Base-by-base conservation (phyloP, 768 basidiomycete genomes). In the Trametopsis cervina region DNA sequence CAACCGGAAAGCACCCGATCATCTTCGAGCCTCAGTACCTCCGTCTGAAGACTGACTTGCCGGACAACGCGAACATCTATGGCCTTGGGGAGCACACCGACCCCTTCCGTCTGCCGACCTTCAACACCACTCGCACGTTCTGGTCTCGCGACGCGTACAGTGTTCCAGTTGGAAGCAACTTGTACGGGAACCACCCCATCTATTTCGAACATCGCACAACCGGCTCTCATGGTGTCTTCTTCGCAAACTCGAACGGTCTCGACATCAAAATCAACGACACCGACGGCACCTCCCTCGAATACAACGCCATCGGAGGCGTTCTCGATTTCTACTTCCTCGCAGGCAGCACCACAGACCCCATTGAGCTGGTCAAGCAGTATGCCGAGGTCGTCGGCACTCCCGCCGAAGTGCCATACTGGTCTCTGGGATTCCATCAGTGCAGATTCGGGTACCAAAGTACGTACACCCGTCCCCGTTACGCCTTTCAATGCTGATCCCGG, bases 11-110 rank as follows among this genome's bases (percentile, higher is more conserved):
- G 7, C 72, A 81, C 54, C 70, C 84, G 0, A 63, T 87, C 62
- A 78, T 91, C 53, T 89, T 83, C 57, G 83, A 87, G 54, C 76
- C 82, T 1, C 86, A 88, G 62, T 89, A 84, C 59, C 70, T 89
- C 12, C 81, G 85, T 44, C 66, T 89, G 53, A 81, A 84, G 60
- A 84, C 83, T 15, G 61, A 58, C 39, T 62, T 89, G 0, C 81
- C 84, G 0, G 45, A 61, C 2, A 62, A 75, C 36, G 75, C 86
- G 22, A 87, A 88, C 62, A 75, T 89, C 46, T 88, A 86, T 58
- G 88, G 88, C 2, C 71, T 89, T 9, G 86, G 87, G n/a, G 84
- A 85, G 54, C 81, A 84, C 60, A 78, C 79, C 4, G 74, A 84
- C 50, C 57, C 75, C 0, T 85, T 86, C 73, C 77, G 74, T 15